These are phyloP conservation scores for Alternaria ventricosa DNA, from an alignment of 2,329 filamentous ascomycete genomes.

Conservation along the genomic window DNA sequence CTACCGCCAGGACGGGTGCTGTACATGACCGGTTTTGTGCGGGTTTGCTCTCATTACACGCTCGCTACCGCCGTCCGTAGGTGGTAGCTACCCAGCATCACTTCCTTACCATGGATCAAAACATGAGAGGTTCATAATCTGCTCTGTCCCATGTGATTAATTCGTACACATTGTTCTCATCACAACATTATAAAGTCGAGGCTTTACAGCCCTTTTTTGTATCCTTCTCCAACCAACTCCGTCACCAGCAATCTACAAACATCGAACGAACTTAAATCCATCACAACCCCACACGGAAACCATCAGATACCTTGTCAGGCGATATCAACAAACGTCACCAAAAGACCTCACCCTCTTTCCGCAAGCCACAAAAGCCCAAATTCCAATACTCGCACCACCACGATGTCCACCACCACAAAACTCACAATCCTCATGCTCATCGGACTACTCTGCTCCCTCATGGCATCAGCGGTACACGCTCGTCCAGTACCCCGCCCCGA, in stretches of 20 bases:
- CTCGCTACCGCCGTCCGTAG: not conserved
- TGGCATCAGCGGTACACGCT: not conserved
- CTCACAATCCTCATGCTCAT: not conserved
- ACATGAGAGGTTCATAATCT: too few species aligned
- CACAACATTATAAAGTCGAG: not conserved
- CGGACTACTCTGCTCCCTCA: not conserved
- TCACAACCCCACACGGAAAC: not conserved
- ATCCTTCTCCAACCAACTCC: not conserved
- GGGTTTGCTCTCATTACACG: not conserved
- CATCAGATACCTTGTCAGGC: too few species aligned
- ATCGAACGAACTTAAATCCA: not conserved
- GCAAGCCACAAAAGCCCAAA: not conserved
- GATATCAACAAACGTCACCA: rapidly evolving
- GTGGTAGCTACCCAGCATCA: not conserved
- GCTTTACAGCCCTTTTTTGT: not conserved
- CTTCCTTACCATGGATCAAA: too few species aligned
- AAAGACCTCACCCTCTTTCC: not conserved
- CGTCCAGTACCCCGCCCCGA: not conserved
- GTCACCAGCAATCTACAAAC: not conserved
- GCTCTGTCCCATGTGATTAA: not conserved
- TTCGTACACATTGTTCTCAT: not conserved
- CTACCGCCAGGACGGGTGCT: not conserved
- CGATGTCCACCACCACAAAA: not conserved
- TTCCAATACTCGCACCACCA: not conserved
- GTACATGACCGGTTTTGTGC: not conserved